phyloP scores from a whole-genome alignment of 768 basidiomycete species.

The Mycena latifolia region DNA sequence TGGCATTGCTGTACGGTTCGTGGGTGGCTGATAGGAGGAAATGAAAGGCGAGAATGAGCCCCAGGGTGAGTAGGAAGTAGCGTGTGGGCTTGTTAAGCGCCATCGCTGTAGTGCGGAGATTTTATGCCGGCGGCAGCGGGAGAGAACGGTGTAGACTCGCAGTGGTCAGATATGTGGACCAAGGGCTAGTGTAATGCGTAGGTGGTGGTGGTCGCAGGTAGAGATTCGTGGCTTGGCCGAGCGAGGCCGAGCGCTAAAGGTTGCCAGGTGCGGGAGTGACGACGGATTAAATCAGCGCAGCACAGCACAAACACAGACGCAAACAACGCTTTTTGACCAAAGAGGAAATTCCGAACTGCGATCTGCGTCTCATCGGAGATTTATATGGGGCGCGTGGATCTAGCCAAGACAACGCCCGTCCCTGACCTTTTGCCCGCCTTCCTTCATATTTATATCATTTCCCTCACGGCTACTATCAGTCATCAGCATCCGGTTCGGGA shows the following conservation, averaged over 20 bases:
- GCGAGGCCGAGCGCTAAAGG: not conserved
- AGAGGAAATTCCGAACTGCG: not conserved
- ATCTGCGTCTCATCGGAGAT: not conserved
- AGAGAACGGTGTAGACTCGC: too few species aligned
- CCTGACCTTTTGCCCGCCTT: too few species aligned
- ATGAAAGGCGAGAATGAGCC: slow-evolving; percentile 44
- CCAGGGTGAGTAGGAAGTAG: slow-evolving; percentile 25
- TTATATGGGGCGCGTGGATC: too few species aligned
- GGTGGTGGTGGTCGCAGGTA: not conserved
- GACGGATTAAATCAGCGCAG: too few species aligned
- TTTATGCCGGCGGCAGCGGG: not conserved
- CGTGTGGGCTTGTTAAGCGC: slow-evolving; percentile 30
- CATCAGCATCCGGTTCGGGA: too few species aligned
- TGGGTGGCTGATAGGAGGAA: slow-evolving; percentile 65
- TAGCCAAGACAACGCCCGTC: not conserved
- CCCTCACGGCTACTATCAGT: too few species aligned
- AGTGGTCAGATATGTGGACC: not conserved
- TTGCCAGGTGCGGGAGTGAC: not conserved
- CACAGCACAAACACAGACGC: not conserved
- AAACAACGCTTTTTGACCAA: slow-evolving; percentile 9
- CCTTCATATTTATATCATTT: too few species aligned
- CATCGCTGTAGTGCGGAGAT: not conserved
- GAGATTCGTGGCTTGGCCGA: too few species aligned
- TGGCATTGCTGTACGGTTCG: slow-evolving; percentile 64
- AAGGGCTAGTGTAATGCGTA: not conserved